Conservation (phyloP, 2,329 filamentous ascomycete species). For the Fusarium scirpi region DNA sequence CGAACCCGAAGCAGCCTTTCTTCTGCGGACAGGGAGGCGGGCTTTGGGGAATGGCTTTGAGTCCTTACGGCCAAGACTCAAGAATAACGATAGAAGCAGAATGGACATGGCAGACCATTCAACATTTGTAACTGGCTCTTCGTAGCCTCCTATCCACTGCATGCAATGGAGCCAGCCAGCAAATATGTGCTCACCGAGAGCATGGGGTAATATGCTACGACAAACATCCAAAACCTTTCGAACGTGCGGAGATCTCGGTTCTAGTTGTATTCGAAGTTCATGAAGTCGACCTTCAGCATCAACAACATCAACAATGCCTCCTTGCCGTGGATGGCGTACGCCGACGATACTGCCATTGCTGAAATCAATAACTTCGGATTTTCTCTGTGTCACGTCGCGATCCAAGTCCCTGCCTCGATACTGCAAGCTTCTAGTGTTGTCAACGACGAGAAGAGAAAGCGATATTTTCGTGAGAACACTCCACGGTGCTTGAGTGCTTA, state of each 20-base stretch:
- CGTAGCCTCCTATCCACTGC: slow-evolving; percentile 71
- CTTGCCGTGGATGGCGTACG: slow-evolving; percentile 68
- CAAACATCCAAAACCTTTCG: slow-evolving; percentile 70
- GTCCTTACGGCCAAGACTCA: slow-evolving; percentile 66
- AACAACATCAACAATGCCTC: slow-evolving; percentile 73
- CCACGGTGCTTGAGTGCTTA: slow-evolving; percentile 83
- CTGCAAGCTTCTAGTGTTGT: slow-evolving; percentile 70
- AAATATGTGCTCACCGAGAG: slow-evolving; percentile 70
- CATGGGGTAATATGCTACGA: slow-evolving; percentile 71
- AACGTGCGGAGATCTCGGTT: slow-evolving; percentile 73
- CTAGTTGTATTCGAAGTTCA: slow-evolving; percentile 74
- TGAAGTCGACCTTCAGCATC: slow-evolving; percentile 73
- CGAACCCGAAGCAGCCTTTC: slow-evolving; percentile 52
- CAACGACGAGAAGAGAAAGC: slow-evolving; percentile 69
- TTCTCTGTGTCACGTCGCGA: slow-evolving; percentile 63
- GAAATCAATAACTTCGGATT: slow-evolving; percentile 60
- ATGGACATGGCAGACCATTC: slow-evolving; percentile 79
- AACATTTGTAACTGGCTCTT: slow-evolving; percentile 60
- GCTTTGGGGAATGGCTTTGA: slow-evolving; percentile 42
- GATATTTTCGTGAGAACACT: slow-evolving; percentile 75
- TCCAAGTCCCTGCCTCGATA: slow-evolving; percentile 64
- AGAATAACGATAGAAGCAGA: slow-evolving; percentile 72
- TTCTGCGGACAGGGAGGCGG: slow-evolving; percentile 49
- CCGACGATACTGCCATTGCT: slow-evolving; percentile 62
- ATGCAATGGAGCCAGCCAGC: slow-evolving; percentile 80